Percentiles rank a stretch among this genome's conserved stretches.
Conservation (phyloP, 163 green algal genomes). For the Chloroidium sp. region DNA sequence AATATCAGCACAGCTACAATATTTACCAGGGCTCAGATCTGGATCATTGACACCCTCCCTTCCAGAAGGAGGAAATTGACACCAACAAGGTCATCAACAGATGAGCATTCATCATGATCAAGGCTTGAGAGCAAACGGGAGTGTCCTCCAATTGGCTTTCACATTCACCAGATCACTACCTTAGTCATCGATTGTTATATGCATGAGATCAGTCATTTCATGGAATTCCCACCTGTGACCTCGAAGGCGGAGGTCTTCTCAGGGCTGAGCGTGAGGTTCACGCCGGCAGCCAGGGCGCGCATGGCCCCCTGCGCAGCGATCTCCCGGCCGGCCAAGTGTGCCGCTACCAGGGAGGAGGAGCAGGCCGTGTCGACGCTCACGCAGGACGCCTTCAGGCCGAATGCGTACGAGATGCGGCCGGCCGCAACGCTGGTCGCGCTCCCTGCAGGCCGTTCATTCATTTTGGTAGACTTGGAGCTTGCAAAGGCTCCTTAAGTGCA, state of each 20-base stretch:
- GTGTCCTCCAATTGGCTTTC: no score
- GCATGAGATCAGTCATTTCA: background rate
- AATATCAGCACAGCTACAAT: no score
- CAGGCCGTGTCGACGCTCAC: constrained; percentile 84
- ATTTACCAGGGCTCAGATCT: no score
- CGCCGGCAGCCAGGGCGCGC: constrained; percentile 10
- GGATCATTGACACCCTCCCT: no score
- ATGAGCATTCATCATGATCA: no score
- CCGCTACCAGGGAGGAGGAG: constrained; percentile 69
- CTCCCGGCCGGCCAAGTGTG: constrained; percentile 27
- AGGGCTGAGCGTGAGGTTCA: constrained; percentile 28
- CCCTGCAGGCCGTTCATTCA: background rate
- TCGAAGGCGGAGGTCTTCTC: constrained; percentile 19
- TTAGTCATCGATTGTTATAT: background rate
- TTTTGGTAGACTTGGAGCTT: no score
- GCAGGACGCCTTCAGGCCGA: constrained; percentile 62
- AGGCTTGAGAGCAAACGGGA: no score
- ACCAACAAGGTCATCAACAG: no score
- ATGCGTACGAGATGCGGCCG: constrained; percentile 68
- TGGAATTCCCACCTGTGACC: constrained; percentile 11
- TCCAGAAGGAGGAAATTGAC: no score
- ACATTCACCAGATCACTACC: background rate
- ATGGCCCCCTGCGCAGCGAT: background rate
- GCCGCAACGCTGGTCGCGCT: constrained; percentile 38
- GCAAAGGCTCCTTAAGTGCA: no score